Conservation (phyloP, 2,329 filamentous ascomycete species). For the Aspergillus novoparasiticus region DNA sequence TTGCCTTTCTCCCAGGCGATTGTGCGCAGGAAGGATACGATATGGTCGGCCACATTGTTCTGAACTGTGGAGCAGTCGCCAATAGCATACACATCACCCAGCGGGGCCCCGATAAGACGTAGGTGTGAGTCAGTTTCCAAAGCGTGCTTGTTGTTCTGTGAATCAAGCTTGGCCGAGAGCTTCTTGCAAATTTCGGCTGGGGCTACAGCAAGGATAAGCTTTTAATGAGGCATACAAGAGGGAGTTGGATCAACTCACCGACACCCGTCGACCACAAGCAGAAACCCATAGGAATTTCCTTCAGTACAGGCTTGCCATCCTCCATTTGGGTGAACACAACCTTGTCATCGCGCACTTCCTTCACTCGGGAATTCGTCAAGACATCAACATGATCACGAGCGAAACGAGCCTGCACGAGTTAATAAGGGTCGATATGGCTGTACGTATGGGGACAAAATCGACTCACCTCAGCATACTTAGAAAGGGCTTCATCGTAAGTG, state of each 20-base stretch:
- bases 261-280: conserved; percentile 98
- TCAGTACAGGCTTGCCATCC: conserved; percentile 73
- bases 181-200: conserved; percentile 79
- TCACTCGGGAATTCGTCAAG: conserved; percentile 88
- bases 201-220: conserved; percentile 41
- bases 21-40: conserved; percentile 84
- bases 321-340: conserved; percentile 89
- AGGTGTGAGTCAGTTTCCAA: conserved; percentile 94
- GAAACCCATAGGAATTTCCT: conserved; percentile 94
- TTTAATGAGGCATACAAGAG: neutral
- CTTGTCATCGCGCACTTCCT: conserved; percentile 79
- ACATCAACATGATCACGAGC: conserved; percentile 89
- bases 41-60: conserved; percentile 92
- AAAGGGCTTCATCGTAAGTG: conserved; percentile 95
- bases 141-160: conserved; percentile 85
- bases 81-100: conserved; percentile 95
- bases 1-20: conserved; percentile 90
- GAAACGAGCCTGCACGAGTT: conserved; percentile 64
- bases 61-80: conserved; percentile 96
- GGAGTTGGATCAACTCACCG: conserved; percentile 36
- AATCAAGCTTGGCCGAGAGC: conserved; percentile 73
- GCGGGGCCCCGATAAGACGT: conserved; percentile 80
- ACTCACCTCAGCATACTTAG: conserved; percentile 77
- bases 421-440: neutral
- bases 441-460: neutral